Evolutionary conservation across 2,329 filamentous ascomycete genomes (phyloP).

Genomic region (Fusarium tricinctum): DNA sequence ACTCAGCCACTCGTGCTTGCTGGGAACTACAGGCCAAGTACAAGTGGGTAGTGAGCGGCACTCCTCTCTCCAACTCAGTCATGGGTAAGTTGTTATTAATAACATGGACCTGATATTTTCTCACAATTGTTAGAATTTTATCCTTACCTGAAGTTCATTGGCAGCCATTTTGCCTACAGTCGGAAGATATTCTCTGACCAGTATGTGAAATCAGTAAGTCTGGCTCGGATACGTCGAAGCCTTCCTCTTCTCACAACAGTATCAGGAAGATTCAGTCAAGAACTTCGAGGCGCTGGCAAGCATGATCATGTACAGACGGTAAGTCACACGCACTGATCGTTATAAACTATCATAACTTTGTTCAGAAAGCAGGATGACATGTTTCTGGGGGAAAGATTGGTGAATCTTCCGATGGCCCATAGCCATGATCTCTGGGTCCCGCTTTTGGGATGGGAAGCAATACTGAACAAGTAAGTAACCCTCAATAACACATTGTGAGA

Average conservation of each 20-base stretch:
- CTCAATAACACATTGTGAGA: not conserved
- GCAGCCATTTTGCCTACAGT: conserved; percentile 32
- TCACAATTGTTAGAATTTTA: conserved; percentile 52
- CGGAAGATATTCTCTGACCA: too few relatives aligned
- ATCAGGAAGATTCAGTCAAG: conserved; percentile 1
- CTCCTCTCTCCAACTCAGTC: too few relatives aligned
- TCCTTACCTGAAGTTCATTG: conserved; percentile 54
- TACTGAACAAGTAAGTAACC: not conserved
- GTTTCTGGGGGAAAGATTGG: not conserved
- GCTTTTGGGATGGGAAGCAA: rapidly evolving
- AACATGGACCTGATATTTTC: too few relatives aligned
- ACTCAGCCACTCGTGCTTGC: too few relatives aligned
- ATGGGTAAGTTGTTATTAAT: too few relatives aligned
- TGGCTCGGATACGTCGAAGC: too few relatives aligned
- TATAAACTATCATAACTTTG: not conserved
- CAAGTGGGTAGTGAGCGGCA: too few relatives aligned
- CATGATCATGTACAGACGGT: conserved; percentile 49
- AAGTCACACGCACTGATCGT: not conserved
- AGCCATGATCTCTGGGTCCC: not conserved
- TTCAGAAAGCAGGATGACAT: not conserved
- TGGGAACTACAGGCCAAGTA: too few relatives aligned
- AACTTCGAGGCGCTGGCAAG: conserved; percentile 43
- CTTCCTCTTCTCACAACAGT: too few relatives aligned
- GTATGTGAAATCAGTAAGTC: not conserved
- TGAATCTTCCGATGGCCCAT: not conserved